Percentiles rank a stretch among this genome's conserved stretches.
Evolutionary conservation across 2,329 filamentous ascomycete genomes (phyloP).

Genomic region (Mycosphaerella arachidis): DNA sequence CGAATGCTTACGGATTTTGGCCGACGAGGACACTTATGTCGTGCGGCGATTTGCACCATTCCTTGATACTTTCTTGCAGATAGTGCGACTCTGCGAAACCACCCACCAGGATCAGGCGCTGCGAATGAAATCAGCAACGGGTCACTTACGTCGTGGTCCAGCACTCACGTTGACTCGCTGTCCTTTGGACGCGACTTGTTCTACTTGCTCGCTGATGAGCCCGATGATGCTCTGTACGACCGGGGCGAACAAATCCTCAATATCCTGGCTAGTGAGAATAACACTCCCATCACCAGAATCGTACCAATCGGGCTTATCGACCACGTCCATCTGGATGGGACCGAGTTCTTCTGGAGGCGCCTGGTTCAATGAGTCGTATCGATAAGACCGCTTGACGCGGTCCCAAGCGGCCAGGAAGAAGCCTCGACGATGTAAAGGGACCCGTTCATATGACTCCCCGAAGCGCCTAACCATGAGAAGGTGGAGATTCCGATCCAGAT

Average conservation of each 20-base stretch:
- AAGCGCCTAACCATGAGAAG: conserved; percentile 14
- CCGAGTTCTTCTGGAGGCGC: background rate
- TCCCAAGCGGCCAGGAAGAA: conserved; percentile 17
- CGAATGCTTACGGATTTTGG: conserved; percentile 7
- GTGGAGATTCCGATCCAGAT: conserved; percentile 16
- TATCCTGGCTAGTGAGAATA: conserved; percentile 1
- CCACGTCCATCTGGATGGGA: conserved; percentile 4
- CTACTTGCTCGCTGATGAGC: conserved; percentile 1
- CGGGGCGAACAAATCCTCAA: background rate
- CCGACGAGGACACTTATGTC: conserved; percentile 7
- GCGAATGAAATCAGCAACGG: background rate
- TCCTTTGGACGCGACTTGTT: background rate
- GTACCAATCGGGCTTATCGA: conserved; percentile 1
- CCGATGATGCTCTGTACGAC: conserved; percentile 3
- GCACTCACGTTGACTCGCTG: background rate
- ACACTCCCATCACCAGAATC: background rate
- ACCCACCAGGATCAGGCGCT: conserved; percentile 14
- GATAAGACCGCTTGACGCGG: conserved; percentile 9
- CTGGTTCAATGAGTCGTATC: background rate
- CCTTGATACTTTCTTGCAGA: conserved; percentile 4
- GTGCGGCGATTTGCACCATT: conserved; percentile 7
- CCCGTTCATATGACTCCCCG: conserved; percentile 8
- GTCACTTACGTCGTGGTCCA: background rate
- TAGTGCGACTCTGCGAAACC: conserved; percentile 17
- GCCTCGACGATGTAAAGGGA: conserved; percentile 8